Evolutionary conservation across 257 asterid genomes (phyloP), one percentile per base, ranked within the genome.

Genomic region (Primulina huaijiensis): DNA sequence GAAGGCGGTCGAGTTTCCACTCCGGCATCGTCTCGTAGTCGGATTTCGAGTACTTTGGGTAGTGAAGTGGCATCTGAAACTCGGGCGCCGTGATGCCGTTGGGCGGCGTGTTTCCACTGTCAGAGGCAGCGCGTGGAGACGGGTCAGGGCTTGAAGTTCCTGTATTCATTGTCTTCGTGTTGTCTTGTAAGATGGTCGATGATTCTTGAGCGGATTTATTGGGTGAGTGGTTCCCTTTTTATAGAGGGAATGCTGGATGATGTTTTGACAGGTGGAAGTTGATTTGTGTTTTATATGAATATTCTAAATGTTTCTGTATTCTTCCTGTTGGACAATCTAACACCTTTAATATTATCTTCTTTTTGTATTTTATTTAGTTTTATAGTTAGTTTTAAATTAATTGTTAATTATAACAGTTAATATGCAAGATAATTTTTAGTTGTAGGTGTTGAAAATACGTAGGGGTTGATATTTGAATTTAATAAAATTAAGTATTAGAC

Each of bases 21-120:
- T 82, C 88, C 61, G 84, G 85, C 92, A 86, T 81, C 65, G 38
- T 69, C 81, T 81, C 83, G 20, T 78, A 78, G 38, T 81, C 83
- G 57, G 79, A 78, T 67, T 40, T 72, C 73, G 1, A 11, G 75
- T 78, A 81, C 64, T 81, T 74, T 10, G 86, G 86, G 62, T 81
- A 81, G 56, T 81, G 86, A 77, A 81, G 61, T 52, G 81, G 85
- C 85, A 81, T 72, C 14, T 62, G 63, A 67, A 78, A 81, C 30
- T 67, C 84, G 2, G 17, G 17, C 5, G 52, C 52, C n/a, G 5
- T 8, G 5, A 17, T 5, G 12, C 46, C 46, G 12, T 37, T 37
- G 12, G 46, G 11, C 2, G 3, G 5, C 46, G 12, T 37, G 11
- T 11, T 37, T 37, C 52, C 52, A 17, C 52, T 4, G 2, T 2